Evolutionary conservation across 2,329 filamentous ascomycete genomes (phyloP), one percentile per base, ranked within the genome.

Genomic region (Penicillium olsonii): DNA sequence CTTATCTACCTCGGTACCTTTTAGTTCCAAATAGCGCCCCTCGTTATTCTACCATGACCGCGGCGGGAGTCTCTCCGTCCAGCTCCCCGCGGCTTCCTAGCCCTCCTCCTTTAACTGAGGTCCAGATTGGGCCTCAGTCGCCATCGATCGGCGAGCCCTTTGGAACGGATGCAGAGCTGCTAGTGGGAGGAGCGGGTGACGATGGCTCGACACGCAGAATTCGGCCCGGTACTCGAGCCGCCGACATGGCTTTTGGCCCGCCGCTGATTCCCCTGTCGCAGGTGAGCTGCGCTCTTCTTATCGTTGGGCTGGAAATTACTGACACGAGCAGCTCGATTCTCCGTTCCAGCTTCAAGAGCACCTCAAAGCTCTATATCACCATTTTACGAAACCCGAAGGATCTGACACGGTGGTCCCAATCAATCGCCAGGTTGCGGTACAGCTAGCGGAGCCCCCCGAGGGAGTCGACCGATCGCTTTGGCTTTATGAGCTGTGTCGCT

Each of bases 331-430:
- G 89, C 90, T 99, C 60, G 92, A 99, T 68, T 97, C 92, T 18
- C 89, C 94, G 37, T 99, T 97, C 69, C 94, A 96, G 71, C 84
- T 97, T 15, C 95, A 96, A 72, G 94, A 99, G 74, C 92, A 99
- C 67, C 86, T 99, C 46, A 92, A 95, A 70, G 90, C 94, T 29
- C 83, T 96, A 14, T 90, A 97, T 75, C 85, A 92, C 71, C 80
- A 87, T 68, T 86, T 88, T 68, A 95, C 90, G 1, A 82, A 84
- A 53, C 82, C 84, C 6, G 61, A 73, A 37, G 68, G 74, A 37
- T 78, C 76, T 44, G 78, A 81, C 55, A 83, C 83, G 58, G 86
- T 84, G 27, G 75, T 82, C 37, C 84, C 92, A 6, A 86, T 97
- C 57, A 88, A 82, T 48, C 87, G 87, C 64, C 80, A 85, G 26